Evolutionary conservation across 2,329 filamentous ascomycete genomes (phyloP).

Genomic region (Pyrenochaeta sp.): DNA sequence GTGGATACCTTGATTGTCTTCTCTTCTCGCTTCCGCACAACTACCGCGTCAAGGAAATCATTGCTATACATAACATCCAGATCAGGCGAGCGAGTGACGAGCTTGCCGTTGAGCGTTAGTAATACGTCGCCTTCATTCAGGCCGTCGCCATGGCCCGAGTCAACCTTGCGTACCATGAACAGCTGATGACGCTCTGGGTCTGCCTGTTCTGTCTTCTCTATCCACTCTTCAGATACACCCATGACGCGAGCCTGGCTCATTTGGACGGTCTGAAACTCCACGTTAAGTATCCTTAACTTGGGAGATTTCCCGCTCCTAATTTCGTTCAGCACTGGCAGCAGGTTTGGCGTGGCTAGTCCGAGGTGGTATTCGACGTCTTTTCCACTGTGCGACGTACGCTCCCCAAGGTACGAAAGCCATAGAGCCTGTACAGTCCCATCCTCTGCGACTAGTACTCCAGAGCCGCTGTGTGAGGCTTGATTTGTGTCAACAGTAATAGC

Average conservation of each 20-base stretch:
- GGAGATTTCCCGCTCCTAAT: conserved; percentile 83
- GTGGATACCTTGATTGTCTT: conserved; percentile 81
- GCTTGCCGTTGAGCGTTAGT: conserved; percentile 86
- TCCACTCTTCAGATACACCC: conserved; percentile 97
- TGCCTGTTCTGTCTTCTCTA: conserved; percentile 84
- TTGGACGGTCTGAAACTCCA: conserved; percentile 93
- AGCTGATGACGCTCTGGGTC: conserved; percentile 95
- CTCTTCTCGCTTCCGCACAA: conserved; percentile 86
- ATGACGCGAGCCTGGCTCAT: conserved; percentile 98
- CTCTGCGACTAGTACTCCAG: conserved; percentile 87
- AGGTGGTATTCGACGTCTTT: conserved; percentile 97
- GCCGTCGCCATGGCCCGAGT: conserved; percentile 68
- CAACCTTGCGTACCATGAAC: conserved; percentile 96
- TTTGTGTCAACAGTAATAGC: conserved; percentile 97
- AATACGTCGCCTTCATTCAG: conserved; percentile 92
- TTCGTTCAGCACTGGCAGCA: conserved; percentile 87
- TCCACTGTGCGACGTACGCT: conserved; percentile 78
- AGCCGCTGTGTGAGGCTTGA: conserved; percentile 89
- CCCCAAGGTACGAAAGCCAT: conserved; percentile 96
- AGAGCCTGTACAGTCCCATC: conserved; percentile 93
- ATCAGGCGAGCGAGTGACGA: conserved; percentile 92
- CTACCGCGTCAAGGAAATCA: conserved; percentile 80
- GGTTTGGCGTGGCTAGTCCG: conserved; percentile 84
- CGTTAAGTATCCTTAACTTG: conserved; percentile 86
- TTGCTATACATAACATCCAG: conserved; percentile 97